phyloP scores from a whole-genome alignment of 2,329 filamentous ascomycete species.

The Ophiostoma sp. region DNA sequence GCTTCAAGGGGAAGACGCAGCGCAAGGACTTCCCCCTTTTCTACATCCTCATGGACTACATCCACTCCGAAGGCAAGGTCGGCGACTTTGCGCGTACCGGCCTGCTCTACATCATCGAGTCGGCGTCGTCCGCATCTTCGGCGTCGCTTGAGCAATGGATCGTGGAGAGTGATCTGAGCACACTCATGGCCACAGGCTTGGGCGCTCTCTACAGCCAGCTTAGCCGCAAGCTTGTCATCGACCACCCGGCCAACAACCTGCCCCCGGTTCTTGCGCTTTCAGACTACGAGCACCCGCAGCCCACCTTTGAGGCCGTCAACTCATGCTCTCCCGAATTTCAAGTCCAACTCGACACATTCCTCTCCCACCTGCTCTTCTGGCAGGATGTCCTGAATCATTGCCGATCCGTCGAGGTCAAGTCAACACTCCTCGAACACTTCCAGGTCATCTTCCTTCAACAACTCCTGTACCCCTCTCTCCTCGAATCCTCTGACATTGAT shows the following conservation, averaged over 20 bases:
- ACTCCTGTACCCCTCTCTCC: constrained; percentile 86
- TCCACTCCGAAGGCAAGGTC: constrained; percentile 88
- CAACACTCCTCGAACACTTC: constrained; percentile 91
- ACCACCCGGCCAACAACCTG: constrained; percentile 66
- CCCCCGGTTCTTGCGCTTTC: constrained; percentile 83
- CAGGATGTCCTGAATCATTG: constrained; percentile 97
- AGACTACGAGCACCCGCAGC: constrained; percentile 72
- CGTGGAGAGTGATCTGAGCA: constrained; percentile 91
- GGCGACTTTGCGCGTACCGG: constrained; percentile 96
- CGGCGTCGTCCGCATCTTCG: constrained; percentile 79
- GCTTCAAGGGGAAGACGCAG: constrained; percentile 78
- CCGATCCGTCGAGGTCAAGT: constrained; percentile 82
- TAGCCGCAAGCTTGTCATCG: constrained; percentile 73
- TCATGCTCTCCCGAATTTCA: constrained; percentile 71
- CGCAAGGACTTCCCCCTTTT: constrained; percentile 93
- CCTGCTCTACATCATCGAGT: constrained; percentile 90
- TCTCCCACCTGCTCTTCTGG: constrained; percentile 95
- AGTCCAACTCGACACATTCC: constrained; percentile 83
- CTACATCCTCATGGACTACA: constrained; percentile 92
- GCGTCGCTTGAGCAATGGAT: constrained; percentile 87
- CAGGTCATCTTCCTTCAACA: constrained; percentile 95
- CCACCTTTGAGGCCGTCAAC: constrained; percentile 65
- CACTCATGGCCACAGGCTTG: constrained; percentile 91
- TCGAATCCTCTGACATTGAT: constrained; percentile 95
- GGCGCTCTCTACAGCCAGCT: constrained; percentile 67